phyloP scores from a whole-genome alignment of 495 filamentous ascomycete genomes.

The Pseudevernia furfuracea region DNA sequence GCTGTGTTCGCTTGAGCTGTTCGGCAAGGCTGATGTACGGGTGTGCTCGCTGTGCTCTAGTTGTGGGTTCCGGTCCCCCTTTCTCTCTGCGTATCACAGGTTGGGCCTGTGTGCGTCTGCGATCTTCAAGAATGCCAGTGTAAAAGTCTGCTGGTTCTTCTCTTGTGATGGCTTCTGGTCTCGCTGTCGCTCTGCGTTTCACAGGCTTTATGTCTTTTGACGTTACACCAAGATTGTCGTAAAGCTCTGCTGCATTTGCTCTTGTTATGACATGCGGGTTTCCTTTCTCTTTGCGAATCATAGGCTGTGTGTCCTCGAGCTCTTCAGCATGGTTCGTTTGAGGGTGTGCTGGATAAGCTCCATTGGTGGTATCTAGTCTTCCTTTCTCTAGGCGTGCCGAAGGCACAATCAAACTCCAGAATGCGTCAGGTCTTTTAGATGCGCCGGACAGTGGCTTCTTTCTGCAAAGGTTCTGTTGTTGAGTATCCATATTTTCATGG shows the following conservation, averaged over 20 bases:
- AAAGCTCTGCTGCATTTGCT: neutral
- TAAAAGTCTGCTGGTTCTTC: neutral
- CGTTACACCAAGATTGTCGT: neutral
- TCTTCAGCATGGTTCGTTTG: neutral
- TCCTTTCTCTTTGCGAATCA: neutral
- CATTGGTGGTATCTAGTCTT: neutral
- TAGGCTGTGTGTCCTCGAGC: neutral
- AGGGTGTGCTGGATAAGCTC: neutral
- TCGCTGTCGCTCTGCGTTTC: neutral
- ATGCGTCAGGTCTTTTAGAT: neutral
- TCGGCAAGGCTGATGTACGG: neutral
- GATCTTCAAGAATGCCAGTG: neutral
- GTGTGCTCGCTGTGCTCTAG: neutral
- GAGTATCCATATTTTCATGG: neutral
- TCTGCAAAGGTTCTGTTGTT: neutral
- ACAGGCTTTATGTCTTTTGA: neutral
- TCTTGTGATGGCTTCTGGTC: neutral
- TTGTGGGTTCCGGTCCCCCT: neutral
- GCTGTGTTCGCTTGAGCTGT: neutral
- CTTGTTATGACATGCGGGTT: neutral
- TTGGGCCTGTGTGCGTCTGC: too few species aligned
- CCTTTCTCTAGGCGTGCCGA: neutral
- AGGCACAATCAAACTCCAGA: neutral
- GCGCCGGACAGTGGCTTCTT: neutral
- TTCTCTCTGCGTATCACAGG: neutral